Evolutionary conservation across 768 basidiomycete species (phyloP).

Genomic region (Podaxis sp.): DNA sequence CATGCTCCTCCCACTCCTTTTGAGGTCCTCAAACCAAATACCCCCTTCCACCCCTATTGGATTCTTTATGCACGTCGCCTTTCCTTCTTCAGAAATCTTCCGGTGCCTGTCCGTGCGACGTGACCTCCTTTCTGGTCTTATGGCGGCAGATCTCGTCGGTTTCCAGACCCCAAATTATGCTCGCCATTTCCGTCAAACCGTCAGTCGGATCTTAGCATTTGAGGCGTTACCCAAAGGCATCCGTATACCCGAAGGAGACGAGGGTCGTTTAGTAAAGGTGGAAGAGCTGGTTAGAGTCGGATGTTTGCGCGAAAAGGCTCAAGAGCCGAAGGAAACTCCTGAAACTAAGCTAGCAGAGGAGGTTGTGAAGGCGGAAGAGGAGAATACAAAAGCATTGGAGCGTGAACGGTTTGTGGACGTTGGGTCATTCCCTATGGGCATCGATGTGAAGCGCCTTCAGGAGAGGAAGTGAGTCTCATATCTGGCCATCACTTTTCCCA

Average conservation of each 20-base stretch:
- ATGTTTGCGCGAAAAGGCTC: conserved; percentile 13
- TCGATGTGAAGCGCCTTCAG: conserved; percentile 67
- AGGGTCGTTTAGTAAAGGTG: conserved; percentile 16
- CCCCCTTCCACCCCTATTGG: conserved; percentile 64
- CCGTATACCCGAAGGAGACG: conserved; percentile 44
- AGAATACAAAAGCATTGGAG: conserved; percentile 26
- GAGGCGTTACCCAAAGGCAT: conserved; percentile 85
- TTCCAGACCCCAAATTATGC: conserved; percentile 88
- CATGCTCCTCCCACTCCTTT: conserved; percentile 84
- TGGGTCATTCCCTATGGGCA: conserved; percentile 88
- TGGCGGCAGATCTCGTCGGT: conserved; percentile 90
- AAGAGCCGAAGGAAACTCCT: background rate
- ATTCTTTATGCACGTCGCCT: conserved; percentile 97
- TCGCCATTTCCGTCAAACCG: conserved; percentile 83
- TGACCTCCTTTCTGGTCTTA: conserved; percentile 78
- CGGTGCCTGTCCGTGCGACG: conserved; percentile 79
- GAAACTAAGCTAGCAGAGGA: background rate
- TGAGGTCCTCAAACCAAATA: conserved; percentile 60
- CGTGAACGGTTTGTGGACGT: conserved; percentile 74
- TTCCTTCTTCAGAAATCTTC: conserved; percentile 95
- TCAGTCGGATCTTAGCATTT: conserved; percentile 70
- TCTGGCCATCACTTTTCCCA: background rate
- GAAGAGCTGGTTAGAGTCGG: conserved; percentile 10
- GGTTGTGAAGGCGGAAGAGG: conserved; percentile 14
- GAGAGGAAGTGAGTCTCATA: conserved; percentile 48